phyloP scores from a whole-genome alignment of 495 filamentous ascomycete species.

The Aspergillus bertholletiae region DNA sequence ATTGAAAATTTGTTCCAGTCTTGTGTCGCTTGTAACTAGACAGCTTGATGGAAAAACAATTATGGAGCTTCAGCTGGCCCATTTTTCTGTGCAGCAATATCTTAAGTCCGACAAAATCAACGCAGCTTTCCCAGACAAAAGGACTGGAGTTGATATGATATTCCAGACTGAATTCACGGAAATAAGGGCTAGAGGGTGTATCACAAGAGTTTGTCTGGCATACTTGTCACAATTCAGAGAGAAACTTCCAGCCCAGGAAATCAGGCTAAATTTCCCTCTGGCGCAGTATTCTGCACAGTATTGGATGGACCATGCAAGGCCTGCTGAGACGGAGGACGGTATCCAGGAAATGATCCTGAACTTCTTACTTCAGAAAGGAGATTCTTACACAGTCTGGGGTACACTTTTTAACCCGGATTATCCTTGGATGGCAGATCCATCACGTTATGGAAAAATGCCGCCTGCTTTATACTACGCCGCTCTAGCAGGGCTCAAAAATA shows the following conservation, averaged over 20 bases:
- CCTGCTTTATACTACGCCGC: slow-evolving; percentile 10
- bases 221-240: slow-evolving; percentile 7
- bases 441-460: not conserved
- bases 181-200: slow-evolving; percentile 7
- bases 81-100: slow-evolving; percentile 14
- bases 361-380: slow-evolving; percentile 5
- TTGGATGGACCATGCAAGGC: slow-evolving; percentile 8
- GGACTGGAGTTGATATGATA: not conserved
- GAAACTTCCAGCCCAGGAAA: not conserved
- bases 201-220: slow-evolving; percentile 9
- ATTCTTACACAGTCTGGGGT: slow-evolving; percentile 13
- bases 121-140: slow-evolving; percentile 1
- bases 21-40: too few species aligned
- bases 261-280: slow-evolving; percentile 2
- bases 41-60: too few species aligned
- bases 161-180: slow-evolving; percentile 2
- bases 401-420: not conserved
- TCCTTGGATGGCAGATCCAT: not conserved
- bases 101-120: slow-evolving; percentile 1
- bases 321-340: slow-evolving; percentile 22
- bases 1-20: too few species aligned
- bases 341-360: slow-evolving; percentile 20
- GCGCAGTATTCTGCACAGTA: slow-evolving; percentile 4
- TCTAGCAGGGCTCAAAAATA: not conserved
- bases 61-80: slow-evolving; percentile 10